Conservation (phyloP, 139 green algal species). For the Ostreobium quekettii region DNA sequence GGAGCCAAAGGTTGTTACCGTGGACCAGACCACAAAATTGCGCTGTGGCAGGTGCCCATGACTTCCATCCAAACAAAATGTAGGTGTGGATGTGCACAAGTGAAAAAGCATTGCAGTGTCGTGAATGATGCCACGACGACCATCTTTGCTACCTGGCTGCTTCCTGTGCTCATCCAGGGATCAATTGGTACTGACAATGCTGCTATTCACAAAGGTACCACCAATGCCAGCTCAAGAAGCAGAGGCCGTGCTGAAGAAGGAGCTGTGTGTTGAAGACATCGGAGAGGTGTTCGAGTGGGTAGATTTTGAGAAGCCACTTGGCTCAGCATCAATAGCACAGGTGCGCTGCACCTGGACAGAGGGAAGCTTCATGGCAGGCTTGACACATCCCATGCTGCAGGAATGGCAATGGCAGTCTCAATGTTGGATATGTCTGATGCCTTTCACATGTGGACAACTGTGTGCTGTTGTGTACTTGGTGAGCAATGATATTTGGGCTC, state of each 20-base stretch:
- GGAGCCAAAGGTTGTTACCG: no score
- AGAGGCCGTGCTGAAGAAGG: conserved; percentile 38
- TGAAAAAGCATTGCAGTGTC: no score
- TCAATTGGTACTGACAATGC: no score
- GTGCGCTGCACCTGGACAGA: conserved; percentile 28
- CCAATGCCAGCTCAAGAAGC: conserved; percentile 47
- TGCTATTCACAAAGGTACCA: conserved; percentile 52
- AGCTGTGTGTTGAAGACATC: conserved; percentile 57
- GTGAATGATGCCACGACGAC: no score
- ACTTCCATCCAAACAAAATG: no score
- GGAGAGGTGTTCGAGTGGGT: conserved; percentile 84
- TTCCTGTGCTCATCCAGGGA: no score
- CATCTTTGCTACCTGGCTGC: no score
- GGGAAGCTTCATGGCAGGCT: no score
- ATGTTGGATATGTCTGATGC: neutral
- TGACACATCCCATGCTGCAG: neutral
- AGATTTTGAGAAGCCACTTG: conserved; percentile 71
- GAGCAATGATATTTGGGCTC: neutral
- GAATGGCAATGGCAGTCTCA: neutral
- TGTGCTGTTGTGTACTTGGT: neutral
- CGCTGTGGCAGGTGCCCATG: no score
- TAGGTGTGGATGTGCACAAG: no score
- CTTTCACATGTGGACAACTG: neutral
- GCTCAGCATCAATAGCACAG: conserved; percentile 85
- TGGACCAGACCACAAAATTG: no score